Conservation (phyloP, 75 land plant species). For the Picea glauca region DNA sequence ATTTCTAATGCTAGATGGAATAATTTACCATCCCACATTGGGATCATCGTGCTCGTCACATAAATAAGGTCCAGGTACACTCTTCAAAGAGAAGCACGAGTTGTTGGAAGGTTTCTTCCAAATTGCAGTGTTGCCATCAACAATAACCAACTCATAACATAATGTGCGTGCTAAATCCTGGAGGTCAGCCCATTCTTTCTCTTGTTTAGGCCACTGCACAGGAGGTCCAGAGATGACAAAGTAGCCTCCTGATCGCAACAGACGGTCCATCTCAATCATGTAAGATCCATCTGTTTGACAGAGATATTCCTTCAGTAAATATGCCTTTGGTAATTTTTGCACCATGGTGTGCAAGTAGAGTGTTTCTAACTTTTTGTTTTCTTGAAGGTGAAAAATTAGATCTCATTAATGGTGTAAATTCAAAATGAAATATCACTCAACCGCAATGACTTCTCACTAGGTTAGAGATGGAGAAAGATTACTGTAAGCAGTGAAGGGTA, state of each 20-base stretch:
- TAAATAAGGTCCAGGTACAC: slow-evolving; percentile 48
- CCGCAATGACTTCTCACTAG: not conserved
- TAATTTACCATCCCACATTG: slow-evolving; percentile 61
- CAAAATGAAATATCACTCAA: too few species aligned
- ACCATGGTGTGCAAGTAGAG: too few species aligned
- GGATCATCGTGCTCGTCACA: slow-evolving; percentile 72
- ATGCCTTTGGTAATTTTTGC: too few species aligned
- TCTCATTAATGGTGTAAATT: too few species aligned
- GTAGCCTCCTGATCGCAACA: slow-evolving; percentile 92
- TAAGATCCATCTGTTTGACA: slow-evolving; percentile 81
- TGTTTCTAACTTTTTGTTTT: too few species aligned
- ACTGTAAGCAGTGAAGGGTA: slow-evolving; percentile 85
- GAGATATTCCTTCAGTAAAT: not conserved
- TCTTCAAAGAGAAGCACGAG: slow-evolving; percentile 54
- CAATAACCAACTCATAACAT: slow-evolving; percentile 71
- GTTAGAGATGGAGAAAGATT: slow-evolving; percentile 21
- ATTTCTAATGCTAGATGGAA: not conserved
- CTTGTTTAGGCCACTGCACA: slow-evolving; percentile 75
- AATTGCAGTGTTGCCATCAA: slow-evolving; percentile 71
- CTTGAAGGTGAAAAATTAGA: too few species aligned
- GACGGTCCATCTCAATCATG: slow-evolving; percentile 75
- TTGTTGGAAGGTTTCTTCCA: slow-evolving; percentile 73
- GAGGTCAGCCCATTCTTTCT: slow-evolving; percentile 80
- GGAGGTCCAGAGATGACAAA: slow-evolving; percentile 94
- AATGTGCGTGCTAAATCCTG: slow-evolving; percentile 59